Percentiles rank a stretch among this genome's conserved stretches.
Conservation (phyloP, 441 rosid genomes). For the Pelargonium citronellum region DNA sequence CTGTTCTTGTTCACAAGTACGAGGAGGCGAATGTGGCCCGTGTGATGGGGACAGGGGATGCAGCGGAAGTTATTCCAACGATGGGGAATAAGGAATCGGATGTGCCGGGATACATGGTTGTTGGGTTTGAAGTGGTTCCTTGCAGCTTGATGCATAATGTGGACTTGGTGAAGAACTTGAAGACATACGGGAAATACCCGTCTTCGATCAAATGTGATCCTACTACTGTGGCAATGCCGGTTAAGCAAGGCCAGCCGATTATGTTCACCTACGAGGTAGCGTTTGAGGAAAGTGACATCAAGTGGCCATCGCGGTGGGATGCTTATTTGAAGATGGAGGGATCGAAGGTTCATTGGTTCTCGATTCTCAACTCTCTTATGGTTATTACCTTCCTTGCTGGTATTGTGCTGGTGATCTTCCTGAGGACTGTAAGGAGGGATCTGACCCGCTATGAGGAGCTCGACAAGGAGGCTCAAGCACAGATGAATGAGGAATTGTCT, state of each 20-base stretch:
- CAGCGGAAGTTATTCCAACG: constrained; percentile 60
- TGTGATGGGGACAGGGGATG: constrained; percentile 86
- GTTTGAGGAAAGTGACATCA: constrained; percentile 63
- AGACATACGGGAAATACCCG: constrained; percentile 50
- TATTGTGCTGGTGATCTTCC: constrained; percentile 62
- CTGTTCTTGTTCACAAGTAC: constrained; percentile 72
- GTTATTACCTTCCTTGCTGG: constrained; percentile 73
- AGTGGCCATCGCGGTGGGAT: constrained; percentile 90
- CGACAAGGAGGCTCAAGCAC: constrained; percentile 65
- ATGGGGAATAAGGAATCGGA: constrained; percentile 40
- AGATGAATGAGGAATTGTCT: constrained; percentile 72
- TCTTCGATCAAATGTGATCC: constrained; percentile 70
- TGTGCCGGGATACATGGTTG: constrained; percentile 66
- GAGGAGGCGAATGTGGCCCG: constrained; percentile 71
- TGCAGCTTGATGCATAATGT: constrained; percentile 57
- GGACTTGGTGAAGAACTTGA: constrained; percentile 43
- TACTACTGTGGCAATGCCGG: constrained; percentile 50
- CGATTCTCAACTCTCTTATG: constrained; percentile 64
- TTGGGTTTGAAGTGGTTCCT: constrained; percentile 83
- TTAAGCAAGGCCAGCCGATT: constrained; percentile 66
- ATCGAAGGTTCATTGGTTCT: constrained; percentile 76
- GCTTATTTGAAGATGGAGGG: constrained; percentile 89
- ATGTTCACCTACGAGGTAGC: constrained; percentile 68
- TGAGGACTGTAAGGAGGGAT: constrained; percentile 70
- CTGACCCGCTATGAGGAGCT: constrained; percentile 67